Evolutionary conservation across 495 filamentous ascomycete genomes (phyloP), one percentile per base, ranked within the genome.

Genomic region (Ascobolus immersus): DNA sequence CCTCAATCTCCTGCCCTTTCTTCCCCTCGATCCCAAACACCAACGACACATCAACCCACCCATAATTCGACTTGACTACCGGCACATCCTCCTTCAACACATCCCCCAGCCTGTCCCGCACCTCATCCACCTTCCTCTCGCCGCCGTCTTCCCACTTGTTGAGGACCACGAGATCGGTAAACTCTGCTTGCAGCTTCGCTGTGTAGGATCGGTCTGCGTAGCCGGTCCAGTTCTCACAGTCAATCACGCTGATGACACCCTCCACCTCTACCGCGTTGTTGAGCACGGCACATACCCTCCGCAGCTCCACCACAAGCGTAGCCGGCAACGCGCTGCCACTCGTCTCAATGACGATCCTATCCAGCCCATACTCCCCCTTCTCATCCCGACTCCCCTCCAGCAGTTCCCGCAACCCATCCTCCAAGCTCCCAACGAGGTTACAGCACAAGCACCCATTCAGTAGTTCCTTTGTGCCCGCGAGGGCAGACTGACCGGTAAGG

Each of bases 401-500:
- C 10, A 94, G 69, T 35, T 79, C 65, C 3, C 64, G 50, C 2
- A 96, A 69, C 0, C 84, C 84, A 32, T 73, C 65, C 43, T 67
- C 64, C 17, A 96, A 65, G 52, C 86, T 76, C 2, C 86, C 86
- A 33, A 96, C 81, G 11, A 93, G 71, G 48, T 93, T 96, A 57
- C 86, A 96, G 61, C 86, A 96, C 48, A 96, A 93, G 53, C 86
- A 96, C 40, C 86, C 86, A 47, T 89, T 84, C 13, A 94, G 69
- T 2, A 96, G 60, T 48, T 96, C 86, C 44, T 71, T 70, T 12
- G 89, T 81, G 34, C 79, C 84, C n/a, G 73, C 66, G 44, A 96
- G 79, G 21, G 81, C 69, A 35, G 64, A 59, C 3, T 74, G 69
- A 1, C 74, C 60, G 27, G 86, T 81, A 12, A 94, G 66, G 51